A percentile compares a stretch with the other conserved stretches of the same genome.
Evolutionary conservation across 768 basidiomycete species (phyloP).

Genomic region (Russula sp.): DNA sequence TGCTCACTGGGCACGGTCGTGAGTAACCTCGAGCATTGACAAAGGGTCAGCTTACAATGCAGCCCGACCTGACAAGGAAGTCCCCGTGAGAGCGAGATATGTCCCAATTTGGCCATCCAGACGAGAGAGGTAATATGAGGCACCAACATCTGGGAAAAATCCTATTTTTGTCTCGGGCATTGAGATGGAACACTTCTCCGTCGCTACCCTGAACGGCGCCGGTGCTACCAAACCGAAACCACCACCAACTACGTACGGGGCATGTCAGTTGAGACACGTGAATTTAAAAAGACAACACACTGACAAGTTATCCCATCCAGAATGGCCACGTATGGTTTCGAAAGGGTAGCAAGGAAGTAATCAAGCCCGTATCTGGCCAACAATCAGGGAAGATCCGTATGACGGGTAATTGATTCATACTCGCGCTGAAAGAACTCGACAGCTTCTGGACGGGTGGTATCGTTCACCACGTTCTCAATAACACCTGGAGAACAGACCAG

Average conservation of each 20-base stretch:
- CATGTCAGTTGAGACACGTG: conserved; percentile 5
- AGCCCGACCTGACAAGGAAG: conserved; percentile 67
- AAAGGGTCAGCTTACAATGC: conserved; percentile 62
- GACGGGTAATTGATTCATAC: conserved; percentile 42
- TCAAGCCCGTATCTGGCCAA: conserved; percentile 71
- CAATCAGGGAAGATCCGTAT: neutral
- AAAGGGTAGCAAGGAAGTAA: conserved; percentile 62
- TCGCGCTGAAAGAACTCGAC: conserved; percentile 89
- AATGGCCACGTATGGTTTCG: conserved; percentile 87
- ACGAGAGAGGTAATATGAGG: conserved; percentile 82
- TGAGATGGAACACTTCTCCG: conserved; percentile 85
- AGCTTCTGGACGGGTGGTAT: conserved; percentile 57
- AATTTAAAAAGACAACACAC: conserved; percentile 37
- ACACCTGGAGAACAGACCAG: conserved; percentile 46
- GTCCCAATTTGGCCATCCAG: conserved; percentile 91
- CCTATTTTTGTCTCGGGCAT: conserved; percentile 98
- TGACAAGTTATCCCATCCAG: conserved; percentile 90
- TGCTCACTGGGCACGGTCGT: conserved; percentile 56
- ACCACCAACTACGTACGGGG: conserved; percentile 73
- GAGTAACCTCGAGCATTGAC: neutral
- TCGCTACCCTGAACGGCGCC: conserved; percentile 89
- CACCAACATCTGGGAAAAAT: conserved; percentile 91
- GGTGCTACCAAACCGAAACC: conserved; percentile 84
- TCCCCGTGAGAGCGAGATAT: conserved; percentile 87
- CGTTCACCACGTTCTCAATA: conserved; percentile 48